Base-by-base conservation (phyloP, 2,329 filamentous ascomycete genomes). In the Juglanconis sp. region DNA sequence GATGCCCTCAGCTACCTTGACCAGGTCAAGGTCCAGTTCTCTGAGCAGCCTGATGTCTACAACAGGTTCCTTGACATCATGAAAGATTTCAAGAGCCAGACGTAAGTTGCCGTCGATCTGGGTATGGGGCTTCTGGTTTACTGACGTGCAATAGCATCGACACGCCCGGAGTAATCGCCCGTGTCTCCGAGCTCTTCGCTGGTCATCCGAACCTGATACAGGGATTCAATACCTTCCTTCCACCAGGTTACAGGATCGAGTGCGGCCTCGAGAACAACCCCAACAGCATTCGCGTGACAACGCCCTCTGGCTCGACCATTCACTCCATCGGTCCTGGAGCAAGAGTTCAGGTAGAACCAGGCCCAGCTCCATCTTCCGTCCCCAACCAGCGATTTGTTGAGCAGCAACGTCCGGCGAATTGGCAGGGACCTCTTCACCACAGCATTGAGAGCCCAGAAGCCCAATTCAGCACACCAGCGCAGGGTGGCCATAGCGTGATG, bases 41-140 rank as follows among this genome's bases (percentile, higher is more conserved):
- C 92, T 63, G 94, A 98, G 65, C 92, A 97, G 67, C 93, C 95
- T 4, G 94, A 98, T 73, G 95, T 99, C 0, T 99, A 99, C 70
- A 98, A 98, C 70, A 84, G 91, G 42, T 98, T 99, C 68, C 78
- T 99, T 50, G 95, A 99, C 68, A 99, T 99, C 53, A 99, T 99
- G 95, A 99, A 99, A 71, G 95, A 99, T 68, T 99, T 99, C 74
- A 99, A 99, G 77, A 96, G 92, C 69, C 94, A 96, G 77, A 92
- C 93, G 85, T 93, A 80, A 77, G 89, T 83, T 11, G 10, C 58
- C 51, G 48, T 62, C 44, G 17, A 15, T 52, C 38, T 53, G 24
- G 24, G 44, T 30, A n/a, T 49, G 38, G 34, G 11, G 24, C 24
- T 32, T 8, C 31, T 40, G 35, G 13, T 32, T 46, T 36, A n/a